These are phyloP conservation scores for Cystobasidium slooffiae DNA, from an alignment of 1,284 basidiomycete species.

Conservation along the genomic window DNA sequence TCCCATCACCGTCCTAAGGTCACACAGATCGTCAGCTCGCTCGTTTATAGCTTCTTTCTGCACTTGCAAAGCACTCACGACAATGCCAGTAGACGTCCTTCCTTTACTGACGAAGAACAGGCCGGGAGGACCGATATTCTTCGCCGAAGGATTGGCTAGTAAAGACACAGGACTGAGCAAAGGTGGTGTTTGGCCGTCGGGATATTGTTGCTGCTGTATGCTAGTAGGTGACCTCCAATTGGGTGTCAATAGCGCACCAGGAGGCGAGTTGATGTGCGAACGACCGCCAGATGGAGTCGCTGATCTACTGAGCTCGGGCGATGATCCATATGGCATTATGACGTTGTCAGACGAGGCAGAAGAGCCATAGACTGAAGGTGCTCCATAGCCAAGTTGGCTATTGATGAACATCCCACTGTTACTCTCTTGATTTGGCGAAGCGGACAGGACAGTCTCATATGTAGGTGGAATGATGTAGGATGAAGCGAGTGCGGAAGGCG, in stretches of 20 bases:
- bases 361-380: neutral
- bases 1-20: constrained; percentile 42
- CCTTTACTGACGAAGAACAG: constrained; percentile 83
- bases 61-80: constrained; percentile 65
- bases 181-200: constrained; percentile 61
- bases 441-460: constrained; percentile 68
- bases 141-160: constrained; percentile 67
- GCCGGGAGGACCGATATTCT: constrained; percentile 80
- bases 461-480: constrained; percentile 86
- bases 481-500: constrained; percentile 79
- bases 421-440: constrained; percentile 4
- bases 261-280: neutral
- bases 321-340: neutral
- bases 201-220: constrained; percentile 53
- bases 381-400: neutral
- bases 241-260: neutral
- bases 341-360: too few relatives aligned
- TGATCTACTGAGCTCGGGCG: constrained; percentile 7
- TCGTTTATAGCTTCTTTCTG: neutral
- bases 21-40: constrained; percentile 9
- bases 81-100: constrained; percentile 78
- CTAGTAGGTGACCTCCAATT: constrained; percentile 2
- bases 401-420: constrained; percentile 9
- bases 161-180: constrained; percentile 75
- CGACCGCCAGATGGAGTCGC: constrained; percentile 26